phyloP scores from a whole-genome alignment of 768 basidiomycete species.

The Phanerodontia chrysosporium region DNA sequence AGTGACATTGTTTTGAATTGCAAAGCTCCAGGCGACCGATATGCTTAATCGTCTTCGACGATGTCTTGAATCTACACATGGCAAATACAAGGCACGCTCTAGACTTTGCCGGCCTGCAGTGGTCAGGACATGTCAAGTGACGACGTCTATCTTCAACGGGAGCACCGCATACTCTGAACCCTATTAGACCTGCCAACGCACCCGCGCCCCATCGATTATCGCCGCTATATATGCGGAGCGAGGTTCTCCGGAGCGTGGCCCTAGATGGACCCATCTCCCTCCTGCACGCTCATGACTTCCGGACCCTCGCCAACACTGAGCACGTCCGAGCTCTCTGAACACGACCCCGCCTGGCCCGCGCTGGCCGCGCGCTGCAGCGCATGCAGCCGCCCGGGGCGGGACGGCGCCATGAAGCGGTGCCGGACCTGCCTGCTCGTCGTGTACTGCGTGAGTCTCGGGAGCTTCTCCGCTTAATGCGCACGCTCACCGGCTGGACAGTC shows the following conservation, averaged over 20 bases:
- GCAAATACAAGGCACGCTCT: no score
- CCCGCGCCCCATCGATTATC: neutral
- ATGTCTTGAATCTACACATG: no score
- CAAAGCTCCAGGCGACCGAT: no score
- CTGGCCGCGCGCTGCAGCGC: neutral
- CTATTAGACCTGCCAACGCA: no score
- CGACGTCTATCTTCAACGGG: no score
- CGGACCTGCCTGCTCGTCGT: neutral
- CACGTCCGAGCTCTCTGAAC: neutral
- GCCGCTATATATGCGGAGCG: neutral
- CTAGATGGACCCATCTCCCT: no score
- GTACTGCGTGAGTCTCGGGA: neutral
- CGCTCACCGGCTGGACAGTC: neutral
- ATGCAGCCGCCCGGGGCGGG: neutral
- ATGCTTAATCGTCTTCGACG: no score
- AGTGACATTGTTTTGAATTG: no score
- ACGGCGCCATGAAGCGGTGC: slow-evolving; percentile 3
- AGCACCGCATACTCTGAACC: no score
- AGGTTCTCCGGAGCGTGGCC: no score
- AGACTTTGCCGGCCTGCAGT: no score
- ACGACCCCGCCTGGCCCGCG: neutral
- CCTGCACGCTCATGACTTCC: neutral
- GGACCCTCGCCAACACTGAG: neutral
- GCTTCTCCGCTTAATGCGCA: neutral
- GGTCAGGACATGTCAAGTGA: no score